Conservation (phyloP, 768 basidiomycete species). For the Boletus edulis region DNA sequence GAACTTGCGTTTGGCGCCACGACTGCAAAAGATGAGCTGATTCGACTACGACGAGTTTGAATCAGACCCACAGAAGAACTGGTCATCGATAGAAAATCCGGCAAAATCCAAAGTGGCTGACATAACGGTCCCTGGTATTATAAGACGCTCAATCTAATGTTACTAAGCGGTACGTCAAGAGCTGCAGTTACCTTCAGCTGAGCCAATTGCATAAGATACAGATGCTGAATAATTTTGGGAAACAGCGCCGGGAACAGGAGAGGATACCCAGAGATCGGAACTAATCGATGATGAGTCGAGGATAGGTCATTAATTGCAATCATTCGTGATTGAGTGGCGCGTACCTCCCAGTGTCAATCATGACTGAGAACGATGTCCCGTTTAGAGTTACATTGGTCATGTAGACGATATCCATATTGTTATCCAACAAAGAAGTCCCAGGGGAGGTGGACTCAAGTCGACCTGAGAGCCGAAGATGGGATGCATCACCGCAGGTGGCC, state of each 20-base stretch:
- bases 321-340: background rate
- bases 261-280: constrained; percentile 64
- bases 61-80: constrained; percentile 24
- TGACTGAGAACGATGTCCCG: constrained; percentile 28
- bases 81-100: constrained; percentile 47
- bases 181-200: constrained; percentile 40
- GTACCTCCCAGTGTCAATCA: constrained; percentile 48
- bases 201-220: constrained; percentile 55
- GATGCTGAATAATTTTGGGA: constrained; percentile 37
- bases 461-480: constrained; percentile 19
- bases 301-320: background rate
- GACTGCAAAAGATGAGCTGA: constrained; percentile 17
- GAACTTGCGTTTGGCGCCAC: constrained; percentile 10
- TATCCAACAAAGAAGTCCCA: constrained; percentile 29
- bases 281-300: constrained; percentile 32
- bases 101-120: constrained; percentile 30
- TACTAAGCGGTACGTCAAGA: background rate
- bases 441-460: constrained; percentile 1
- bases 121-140: constrained; percentile 26
- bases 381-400: constrained; percentile 39
- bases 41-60: background rate
- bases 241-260: constrained; percentile 38
- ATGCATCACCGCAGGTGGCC: constrained; percentile 1
- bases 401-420: constrained; percentile 36
- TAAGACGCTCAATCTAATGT: background rate